These are phyloP conservation scores for Epithele typhae DNA, from an alignment of 768 basidiomycete species.

Conservation along the genomic window DNA sequence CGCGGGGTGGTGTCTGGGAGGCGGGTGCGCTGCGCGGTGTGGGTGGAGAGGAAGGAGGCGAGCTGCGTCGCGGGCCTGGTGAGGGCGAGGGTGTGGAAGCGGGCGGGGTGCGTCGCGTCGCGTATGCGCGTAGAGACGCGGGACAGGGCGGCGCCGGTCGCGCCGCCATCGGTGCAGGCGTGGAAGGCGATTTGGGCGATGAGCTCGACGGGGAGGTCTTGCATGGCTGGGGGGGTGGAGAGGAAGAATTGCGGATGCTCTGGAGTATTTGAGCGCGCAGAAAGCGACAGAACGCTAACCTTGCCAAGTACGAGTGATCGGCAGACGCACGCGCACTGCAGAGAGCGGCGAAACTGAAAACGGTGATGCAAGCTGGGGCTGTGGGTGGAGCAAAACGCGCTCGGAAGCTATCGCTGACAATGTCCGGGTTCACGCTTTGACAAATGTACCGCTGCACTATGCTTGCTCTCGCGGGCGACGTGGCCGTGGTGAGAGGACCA, in stretches of 20 bases:
- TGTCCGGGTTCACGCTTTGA: no score
- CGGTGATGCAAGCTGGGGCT: no score
- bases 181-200: neutral
- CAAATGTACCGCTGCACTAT: no score
- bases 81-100: slow-evolving; percentile 1
- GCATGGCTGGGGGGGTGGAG: neutral
- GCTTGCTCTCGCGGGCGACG: no score
- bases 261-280: no score
- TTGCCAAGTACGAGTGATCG: no score
- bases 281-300: no score
- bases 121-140: neutral
- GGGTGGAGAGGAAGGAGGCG: neutral
- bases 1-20: neutral
- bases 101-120: neutral
- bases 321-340: no score
- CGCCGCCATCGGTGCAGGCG: slow-evolving; percentile 6
- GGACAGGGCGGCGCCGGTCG: slow-evolving; percentile 3
- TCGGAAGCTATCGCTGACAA: no score
- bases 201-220: neutral
- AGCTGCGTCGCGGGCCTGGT: neutral
- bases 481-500: no score
- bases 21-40: neutral
- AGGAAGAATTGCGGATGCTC: neutral
- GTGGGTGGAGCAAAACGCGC: no score
- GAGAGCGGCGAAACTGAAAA: no score